Base-by-base conservation (phyloP, 2,329 filamentous ascomycete genomes). In the Pseudopyrenochaeta lycopersici region DNA sequence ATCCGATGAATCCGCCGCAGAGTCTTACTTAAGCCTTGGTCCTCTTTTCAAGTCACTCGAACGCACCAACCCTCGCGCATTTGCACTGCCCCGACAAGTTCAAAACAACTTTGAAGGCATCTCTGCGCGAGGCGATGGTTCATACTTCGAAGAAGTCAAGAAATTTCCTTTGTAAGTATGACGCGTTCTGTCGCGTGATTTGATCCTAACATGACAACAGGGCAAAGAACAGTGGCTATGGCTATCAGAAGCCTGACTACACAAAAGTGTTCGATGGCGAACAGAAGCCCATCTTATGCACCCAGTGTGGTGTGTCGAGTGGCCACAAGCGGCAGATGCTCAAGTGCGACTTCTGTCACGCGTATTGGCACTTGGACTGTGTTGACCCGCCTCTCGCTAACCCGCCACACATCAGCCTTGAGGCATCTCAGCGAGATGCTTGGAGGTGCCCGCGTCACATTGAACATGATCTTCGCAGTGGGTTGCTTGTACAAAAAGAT, bases 311-410 rank as follows among this genome's bases (percentile, higher is more conserved):
- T 60, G 82, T 83, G 66, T 84, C 88, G 23, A 85, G 88, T 40
- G 80, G 84, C 48, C 78, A 79, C 58, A 83, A 83, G 64, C 86
- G 90, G 33, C 85, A 89, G 62, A 92, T 98, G 66, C 89, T 97
- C 63, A 87, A 90, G 40, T 99, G 94, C 79, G 92, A 92, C 75
- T 86, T 84, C 67, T 99, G 94, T 76, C 82, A 85, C 11, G 83
- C 91, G 30, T 84, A 88, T 70, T 99, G 93, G 90, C 95, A 99
- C 78, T 81, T 97, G 46, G 94, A 98, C 76, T 99, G 95, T 76
- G 80, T 96, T 14, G 88, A 96, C 70, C 91, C 92, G 23, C 93
- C 94, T 30, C 79, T 93, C 69, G 87, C 92, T 30, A 87, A 90
- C 49, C 90, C 92, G 33, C 93, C 93, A 10, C 84, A 87, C 48